A percentile compares a stretch with the other conserved stretches of the same genome.
Conservation (phyloP, 345 rosid genomes). For the Gossypium mustelinum region DNA sequence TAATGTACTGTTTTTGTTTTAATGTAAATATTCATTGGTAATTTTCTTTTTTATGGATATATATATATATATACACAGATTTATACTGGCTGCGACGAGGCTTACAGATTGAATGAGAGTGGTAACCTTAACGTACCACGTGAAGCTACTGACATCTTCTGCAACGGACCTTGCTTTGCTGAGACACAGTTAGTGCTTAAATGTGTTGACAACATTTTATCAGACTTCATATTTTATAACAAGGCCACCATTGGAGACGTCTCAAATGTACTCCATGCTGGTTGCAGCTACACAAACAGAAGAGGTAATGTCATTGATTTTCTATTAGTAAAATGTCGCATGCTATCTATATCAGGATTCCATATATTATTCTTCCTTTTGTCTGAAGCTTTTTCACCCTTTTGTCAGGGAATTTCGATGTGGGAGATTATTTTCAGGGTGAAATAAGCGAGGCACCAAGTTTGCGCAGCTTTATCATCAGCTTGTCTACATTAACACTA, state of each 20-base stretch:
- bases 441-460: slow-evolving; percentile 31
- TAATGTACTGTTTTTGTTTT: too few species aligned
- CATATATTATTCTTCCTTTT: neutral
- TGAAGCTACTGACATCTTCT: slow-evolving; percentile 43
- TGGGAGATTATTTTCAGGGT: slow-evolving; percentile 39
- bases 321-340: neutral
- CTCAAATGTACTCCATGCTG: slow-evolving; percentile 33
- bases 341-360: too few species aligned
- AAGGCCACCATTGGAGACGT: slow-evolving; percentile 38
- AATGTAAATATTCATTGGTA: neutral
- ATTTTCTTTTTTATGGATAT: neutral
- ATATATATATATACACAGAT: slow-evolving; percentile 25
- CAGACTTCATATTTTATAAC: slow-evolving; percentile 45
- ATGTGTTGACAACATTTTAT: slow-evolving; percentile 41
- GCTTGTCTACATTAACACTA: slow-evolving; percentile 22
- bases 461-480: slow-evolving; percentile 7
- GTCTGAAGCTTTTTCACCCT: neutral
- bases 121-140: slow-evolving; percentile 48
- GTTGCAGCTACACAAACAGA: slow-evolving; percentile 46
- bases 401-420: slow-evolving; percentile 43
- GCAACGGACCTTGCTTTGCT: slow-evolving; percentile 46
- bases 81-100: slow-evolving; percentile 42
- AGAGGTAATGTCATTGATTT: slow-evolving; percentile 30
- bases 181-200: slow-evolving; percentile 48
- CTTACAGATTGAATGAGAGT: slow-evolving; percentile 39